Percentiles rank a stretch among this genome's conserved stretches.
phyloP scores from a whole-genome alignment of 805 yeast genomes.

The Starmerella scarabaei region DNA sequence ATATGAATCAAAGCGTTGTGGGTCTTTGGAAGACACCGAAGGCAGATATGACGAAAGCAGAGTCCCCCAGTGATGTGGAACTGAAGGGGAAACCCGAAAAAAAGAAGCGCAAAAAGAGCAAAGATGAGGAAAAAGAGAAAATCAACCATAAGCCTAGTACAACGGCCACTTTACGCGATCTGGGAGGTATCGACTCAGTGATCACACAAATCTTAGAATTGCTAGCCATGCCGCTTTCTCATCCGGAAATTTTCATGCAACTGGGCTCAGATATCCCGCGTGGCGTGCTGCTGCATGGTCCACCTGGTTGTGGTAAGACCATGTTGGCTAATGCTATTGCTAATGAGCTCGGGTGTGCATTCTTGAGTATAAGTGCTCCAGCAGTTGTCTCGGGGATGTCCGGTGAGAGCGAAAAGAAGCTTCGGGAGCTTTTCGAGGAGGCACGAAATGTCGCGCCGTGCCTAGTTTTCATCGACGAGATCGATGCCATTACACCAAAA shows the following conservation, averaged over 20 bases:
- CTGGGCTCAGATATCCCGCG: constrained; percentile 94
- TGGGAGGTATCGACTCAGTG: constrained; percentile 86
- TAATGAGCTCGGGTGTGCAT: constrained; percentile 87
- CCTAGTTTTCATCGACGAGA: constrained; percentile 84
- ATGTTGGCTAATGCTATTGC: constrained; percentile 93
- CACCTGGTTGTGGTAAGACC: constrained; percentile 98
- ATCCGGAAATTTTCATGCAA: constrained; percentile 77
- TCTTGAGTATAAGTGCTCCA: constrained; percentile 84
- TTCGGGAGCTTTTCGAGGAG: constrained; percentile 86
- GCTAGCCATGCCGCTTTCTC: constrained; percentile 81
- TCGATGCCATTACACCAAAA: constrained; percentile 96
- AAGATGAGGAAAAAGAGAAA: constrained; percentile 35
- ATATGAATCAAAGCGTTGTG: constrained; percentile 65
- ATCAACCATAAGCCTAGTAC: constrained; percentile 35
- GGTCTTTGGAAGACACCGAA: constrained; percentile 42
- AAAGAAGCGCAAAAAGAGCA: constrained; percentile 1
- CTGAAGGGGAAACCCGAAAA: background rate
- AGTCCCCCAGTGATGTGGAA: background rate
- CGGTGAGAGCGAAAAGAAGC: constrained; percentile 93
- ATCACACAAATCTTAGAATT: constrained; percentile 77
- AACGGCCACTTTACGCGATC: constrained; percentile 46
- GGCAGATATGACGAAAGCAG: constrained; percentile 12
- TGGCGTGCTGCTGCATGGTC: constrained; percentile 89
- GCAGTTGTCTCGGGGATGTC: constrained; percentile 97
- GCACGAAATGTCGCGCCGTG: constrained; percentile 87